phyloP scores from a whole-genome alignment of 1,284 basidiomycete genomes.

The Omphalotus olearius region DNA sequence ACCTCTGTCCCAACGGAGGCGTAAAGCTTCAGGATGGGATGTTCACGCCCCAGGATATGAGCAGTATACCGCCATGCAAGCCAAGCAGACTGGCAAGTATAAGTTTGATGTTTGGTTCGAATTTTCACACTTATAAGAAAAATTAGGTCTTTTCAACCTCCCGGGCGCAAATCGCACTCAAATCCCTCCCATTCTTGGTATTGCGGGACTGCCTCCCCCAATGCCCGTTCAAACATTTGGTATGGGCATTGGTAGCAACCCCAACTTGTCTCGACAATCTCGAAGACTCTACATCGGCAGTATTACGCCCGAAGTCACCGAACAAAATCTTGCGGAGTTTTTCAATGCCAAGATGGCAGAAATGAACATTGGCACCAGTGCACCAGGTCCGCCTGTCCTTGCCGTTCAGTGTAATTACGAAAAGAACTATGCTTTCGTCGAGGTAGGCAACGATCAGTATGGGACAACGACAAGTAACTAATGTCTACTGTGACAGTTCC shows the following conservation, averaged over 20 bases:
- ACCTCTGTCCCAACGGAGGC: constrained; percentile 80
- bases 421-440: constrained; percentile 96
- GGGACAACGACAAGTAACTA: neutral
- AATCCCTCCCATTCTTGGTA: constrained; percentile 75
- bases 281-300: constrained; percentile 95
- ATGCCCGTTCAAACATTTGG: constrained; percentile 80
- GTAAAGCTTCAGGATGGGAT: constrained; percentile 93
- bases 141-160: constrained; percentile 82
- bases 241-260: constrained; percentile 79
- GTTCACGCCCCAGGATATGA: constrained; percentile 94
- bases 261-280: constrained; percentile 86
- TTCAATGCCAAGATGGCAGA: constrained; percentile 97
- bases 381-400: constrained; percentile 86
- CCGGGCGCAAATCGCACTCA: constrained; percentile 89
- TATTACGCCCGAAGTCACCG: constrained; percentile 89
- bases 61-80: constrained; percentile 90
- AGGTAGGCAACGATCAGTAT: constrained; percentile 47
- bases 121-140: constrained; percentile 5
- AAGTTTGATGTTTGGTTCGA: neutral
- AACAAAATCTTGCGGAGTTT: constrained; percentile 85
- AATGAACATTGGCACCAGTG: constrained; percentile 79
- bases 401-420: constrained; percentile 95
- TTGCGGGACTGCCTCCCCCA: constrained; percentile 75
- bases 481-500: constrained; percentile 62
- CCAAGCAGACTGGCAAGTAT: constrained; percentile 87